A percentile compares a stretch with the other conserved stretches of the same genome.
phyloP scores from a whole-genome alignment of 2,329 filamentous ascomycete species.

The Pyricularia pennisetigena region DNA sequence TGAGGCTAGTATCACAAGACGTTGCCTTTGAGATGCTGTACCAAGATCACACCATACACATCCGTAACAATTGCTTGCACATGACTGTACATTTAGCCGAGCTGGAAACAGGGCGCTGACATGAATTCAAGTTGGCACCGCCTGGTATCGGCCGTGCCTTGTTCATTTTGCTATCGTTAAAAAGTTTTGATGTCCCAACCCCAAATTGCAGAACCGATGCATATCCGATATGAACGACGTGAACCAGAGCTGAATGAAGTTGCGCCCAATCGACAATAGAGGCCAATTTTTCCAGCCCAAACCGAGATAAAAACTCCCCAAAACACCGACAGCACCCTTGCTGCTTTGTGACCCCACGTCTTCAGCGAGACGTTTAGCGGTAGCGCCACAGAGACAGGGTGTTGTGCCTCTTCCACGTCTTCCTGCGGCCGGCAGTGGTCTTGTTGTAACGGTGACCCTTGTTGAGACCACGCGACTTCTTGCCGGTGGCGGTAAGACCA shows the following conservation, averaged over 20 bases:
- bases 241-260: neutral
- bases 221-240: slow-evolving; percentile 1
- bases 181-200: slow-evolving; percentile 3
- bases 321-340: neutral
- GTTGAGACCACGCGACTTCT: slow-evolving; percentile 99
- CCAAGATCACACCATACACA: neutral
- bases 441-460: slow-evolving; percentile 99
- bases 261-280: neutral
- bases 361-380: slow-evolving; percentile 50
- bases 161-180: slow-evolving; percentile 4
- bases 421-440: slow-evolving; percentile 91
- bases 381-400: slow-evolving; percentile 98
- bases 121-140: neutral
- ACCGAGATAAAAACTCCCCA: neutral
- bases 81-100: neutral
- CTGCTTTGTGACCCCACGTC: neutral
- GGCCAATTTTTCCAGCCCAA: neutral
- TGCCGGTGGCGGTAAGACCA: slow-evolving; percentile 96
- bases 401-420: slow-evolving; percentile 99
- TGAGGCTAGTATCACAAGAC: too few relatives aligned
- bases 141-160: neutral
- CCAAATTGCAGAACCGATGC: slow-evolving; percentile 1
- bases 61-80: neutral
- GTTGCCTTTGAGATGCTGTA: too few relatives aligned
- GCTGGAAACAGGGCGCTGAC: neutral